A percentile compares a stretch with the other conserved stretches of the same genome.
These are phyloP conservation scores for Hondaea fermentalgiana DNA, from an alignment of 108 stramenopile genomes.

Conservation along the genomic window DNA sequence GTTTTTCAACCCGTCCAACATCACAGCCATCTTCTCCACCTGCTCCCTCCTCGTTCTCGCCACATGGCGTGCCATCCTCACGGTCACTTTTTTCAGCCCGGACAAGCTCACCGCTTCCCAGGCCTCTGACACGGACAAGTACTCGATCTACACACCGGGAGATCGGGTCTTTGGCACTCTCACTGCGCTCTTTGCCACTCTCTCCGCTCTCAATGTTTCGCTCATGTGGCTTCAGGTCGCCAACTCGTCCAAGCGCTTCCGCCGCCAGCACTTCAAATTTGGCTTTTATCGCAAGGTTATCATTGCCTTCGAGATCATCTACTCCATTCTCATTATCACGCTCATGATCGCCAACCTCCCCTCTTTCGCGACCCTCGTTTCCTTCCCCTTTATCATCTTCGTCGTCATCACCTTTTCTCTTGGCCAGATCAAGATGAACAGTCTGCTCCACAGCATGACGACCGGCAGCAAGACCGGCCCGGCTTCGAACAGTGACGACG, in stretches of 20 bases:
- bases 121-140: neutral
- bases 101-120: neutral
- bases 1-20: neutral
- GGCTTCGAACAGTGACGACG: neutral
- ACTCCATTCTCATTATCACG: neutral
- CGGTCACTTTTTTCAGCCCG: neutral
- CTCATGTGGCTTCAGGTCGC: neutral
- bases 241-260: neutral
- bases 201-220: neutral
- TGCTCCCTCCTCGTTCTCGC: neutral
- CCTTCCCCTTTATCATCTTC: conserved; percentile 6
- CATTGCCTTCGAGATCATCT: neutral
- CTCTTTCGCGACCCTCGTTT: neutral
- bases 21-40: neutral
- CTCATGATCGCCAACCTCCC: neutral
- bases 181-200: neutral
- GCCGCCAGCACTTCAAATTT: neutral
- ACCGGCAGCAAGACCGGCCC: neutral
- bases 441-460: neutral
- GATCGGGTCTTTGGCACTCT: neutral
- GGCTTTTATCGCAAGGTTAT: neutral
- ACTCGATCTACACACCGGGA: neutral
- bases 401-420: neutral
- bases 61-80: neutral
- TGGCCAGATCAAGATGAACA: neutral